Evolutionary conservation across 768 basidiomycete species (phyloP).

Genomic region (Vararia minispora): DNA sequence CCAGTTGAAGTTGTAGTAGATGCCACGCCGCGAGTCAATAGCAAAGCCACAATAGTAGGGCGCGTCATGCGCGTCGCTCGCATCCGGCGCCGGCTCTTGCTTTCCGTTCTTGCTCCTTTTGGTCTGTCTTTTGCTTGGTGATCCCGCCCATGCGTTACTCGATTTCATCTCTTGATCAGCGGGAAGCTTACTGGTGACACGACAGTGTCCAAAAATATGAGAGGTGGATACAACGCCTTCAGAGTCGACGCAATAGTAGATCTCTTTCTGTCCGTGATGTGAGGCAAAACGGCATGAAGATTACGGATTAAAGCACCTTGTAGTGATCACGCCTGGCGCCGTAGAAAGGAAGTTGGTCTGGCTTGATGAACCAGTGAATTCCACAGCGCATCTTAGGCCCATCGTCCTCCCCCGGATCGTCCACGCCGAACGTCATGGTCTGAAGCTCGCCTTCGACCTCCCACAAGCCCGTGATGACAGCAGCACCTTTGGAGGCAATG

Average conservation of each 20-base stretch:
- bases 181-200: conserved; percentile 15
- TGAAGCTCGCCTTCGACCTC: too few relatives aligned
- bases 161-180: neutral
- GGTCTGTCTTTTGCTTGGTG: neutral
- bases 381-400: conserved; percentile 38
- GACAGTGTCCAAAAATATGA: conserved; percentile 10
- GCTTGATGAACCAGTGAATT: conserved; percentile 70
- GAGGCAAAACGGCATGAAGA: neutral
- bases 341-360: conserved; percentile 46
- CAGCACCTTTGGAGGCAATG: conserved; percentile 45
- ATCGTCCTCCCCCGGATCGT: conserved; percentile 20
- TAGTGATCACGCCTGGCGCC: conserved; percentile 49
- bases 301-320: conserved; percentile 29
- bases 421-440: conserved; percentile 22
- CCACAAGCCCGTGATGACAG: conserved; percentile 65
- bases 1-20: conserved; percentile 59
- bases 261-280: conserved; percentile 68
- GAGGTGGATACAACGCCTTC: conserved; percentile 7
- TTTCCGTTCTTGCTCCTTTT: conserved; percentile 14
- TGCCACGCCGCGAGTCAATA: conserved; percentile 42
- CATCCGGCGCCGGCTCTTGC: conserved; percentile 15
- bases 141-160: conserved; percentile 13
- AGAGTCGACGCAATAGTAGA: conserved; percentile 41
- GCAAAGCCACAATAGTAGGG: conserved; percentile 48
- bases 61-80: neutral